phyloP scores from a whole-genome alignment of 768 basidiomycete species.

The Solioccasus polychromus region DNA sequence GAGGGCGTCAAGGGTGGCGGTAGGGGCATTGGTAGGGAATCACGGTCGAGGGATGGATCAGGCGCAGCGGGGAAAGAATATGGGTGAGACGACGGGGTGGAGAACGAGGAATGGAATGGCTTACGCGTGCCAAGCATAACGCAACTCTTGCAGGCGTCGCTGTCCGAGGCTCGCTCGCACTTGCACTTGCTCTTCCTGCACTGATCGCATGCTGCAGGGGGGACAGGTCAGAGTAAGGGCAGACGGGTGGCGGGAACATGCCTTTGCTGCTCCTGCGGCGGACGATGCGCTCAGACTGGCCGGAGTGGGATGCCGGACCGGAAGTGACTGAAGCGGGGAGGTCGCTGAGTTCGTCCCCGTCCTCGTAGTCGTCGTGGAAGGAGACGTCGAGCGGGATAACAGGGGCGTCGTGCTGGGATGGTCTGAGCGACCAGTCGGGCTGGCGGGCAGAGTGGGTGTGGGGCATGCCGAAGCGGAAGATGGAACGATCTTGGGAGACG shows the following conservation, averaged over 20 bases:
- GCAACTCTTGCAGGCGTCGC: constrained; percentile 75
- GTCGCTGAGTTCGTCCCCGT: constrained; percentile 52
- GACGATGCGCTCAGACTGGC: constrained; percentile 47
- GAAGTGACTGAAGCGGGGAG: constrained; percentile 30
- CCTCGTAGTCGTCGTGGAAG: constrained; percentile 64
- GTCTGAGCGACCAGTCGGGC: constrained; percentile 26
- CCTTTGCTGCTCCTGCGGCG: constrained; percentile 79
- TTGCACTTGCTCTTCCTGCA: constrained; percentile 90
- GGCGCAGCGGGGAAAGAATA: background rate
- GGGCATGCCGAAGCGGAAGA: constrained; percentile 30
- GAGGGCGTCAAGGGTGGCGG: background rate
- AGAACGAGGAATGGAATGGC: constrained; percentile 19
- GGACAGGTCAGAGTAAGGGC: background rate
- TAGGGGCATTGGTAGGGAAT: background rate
- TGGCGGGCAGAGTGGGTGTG: constrained; percentile 8
- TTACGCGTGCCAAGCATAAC: constrained; percentile 68
- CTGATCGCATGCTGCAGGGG: constrained; percentile 71
- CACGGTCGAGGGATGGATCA: constrained; percentile 8
- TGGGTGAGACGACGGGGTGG: constrained; percentile 5
- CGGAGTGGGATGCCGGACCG: constrained; percentile 18
- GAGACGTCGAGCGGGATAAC: constrained; percentile 29
- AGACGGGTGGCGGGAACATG: constrained; percentile 22
- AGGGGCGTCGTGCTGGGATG: constrained; percentile 4
- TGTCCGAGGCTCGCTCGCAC: constrained; percentile 65
- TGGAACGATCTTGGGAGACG: background rate